Evolutionary conservation across 2,329 filamentous ascomycete genomes (phyloP).

Genomic region (Amylocarpus encephaloides): DNA sequence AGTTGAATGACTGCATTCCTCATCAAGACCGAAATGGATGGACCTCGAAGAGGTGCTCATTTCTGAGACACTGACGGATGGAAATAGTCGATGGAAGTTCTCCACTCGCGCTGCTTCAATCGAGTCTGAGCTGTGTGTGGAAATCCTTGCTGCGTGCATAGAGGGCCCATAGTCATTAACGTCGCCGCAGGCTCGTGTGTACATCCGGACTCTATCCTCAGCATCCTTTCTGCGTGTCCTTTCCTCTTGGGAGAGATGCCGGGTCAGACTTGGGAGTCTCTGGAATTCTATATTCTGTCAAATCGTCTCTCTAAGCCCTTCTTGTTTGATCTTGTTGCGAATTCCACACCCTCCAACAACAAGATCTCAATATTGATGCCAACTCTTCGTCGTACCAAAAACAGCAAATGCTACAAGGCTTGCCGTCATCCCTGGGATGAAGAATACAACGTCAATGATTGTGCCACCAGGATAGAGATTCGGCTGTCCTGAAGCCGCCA

Average conservation of each 20-base stretch:
- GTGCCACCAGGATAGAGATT: constrained; percentile 32
- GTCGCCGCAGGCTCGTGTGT: neutral
- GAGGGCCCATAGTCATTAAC: neutral
- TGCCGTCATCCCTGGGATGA: constrained; percentile 36
- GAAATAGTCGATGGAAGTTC: neutral
- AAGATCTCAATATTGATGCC: constrained; percentile 25
- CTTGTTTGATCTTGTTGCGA: neutral
- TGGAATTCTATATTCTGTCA: constrained; percentile 4
- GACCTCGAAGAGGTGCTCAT: neutral
- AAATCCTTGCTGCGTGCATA: neutral
- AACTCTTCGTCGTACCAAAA: constrained; percentile 38
- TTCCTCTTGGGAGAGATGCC: constrained; percentile 2
- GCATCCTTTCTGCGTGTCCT: neutral
- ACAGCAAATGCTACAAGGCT: constrained; percentile 35
- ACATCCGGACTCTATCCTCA: constrained; percentile 2
- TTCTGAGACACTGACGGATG: neutral
- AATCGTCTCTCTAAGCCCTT: neutral
- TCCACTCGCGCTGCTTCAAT: neutral
- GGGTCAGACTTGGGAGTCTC: constrained; percentile 3
- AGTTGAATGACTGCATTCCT: neutral
- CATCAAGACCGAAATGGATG: neutral
- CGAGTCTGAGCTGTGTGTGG: neutral
- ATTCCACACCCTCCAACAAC: constrained; percentile 8
- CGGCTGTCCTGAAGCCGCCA: constrained; percentile 27
- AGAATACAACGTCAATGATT: constrained; percentile 31